Percentiles rank a stretch among this genome's conserved stretches.
Conservation (phyloP, 345 rosid genomes). For the Bruguiera sexangula region DNA sequence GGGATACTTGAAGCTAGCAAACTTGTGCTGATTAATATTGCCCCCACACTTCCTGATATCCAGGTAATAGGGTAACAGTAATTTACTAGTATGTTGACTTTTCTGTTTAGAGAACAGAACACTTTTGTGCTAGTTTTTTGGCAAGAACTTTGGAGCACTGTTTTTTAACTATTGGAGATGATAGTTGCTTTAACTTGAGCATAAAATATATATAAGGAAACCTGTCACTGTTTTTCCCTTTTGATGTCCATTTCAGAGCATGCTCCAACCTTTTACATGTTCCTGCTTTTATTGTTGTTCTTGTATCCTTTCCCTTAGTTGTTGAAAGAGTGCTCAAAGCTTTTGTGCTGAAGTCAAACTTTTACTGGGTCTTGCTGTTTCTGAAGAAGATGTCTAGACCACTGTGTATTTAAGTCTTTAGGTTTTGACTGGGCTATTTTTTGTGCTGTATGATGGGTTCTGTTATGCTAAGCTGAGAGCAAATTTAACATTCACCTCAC, state of each 20-base stretch:
- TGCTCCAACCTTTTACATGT: not conserved
- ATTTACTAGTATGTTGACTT: not conserved
- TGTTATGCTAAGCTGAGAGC: not conserved
- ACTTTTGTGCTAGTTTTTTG: not conserved
- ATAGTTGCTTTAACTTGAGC: not conserved
- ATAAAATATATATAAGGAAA: not conserved
- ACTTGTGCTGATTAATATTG: constrained; percentile 75
- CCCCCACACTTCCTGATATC: constrained; percentile 82
- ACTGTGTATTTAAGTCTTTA: not conserved
- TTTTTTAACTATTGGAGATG: not conserved
- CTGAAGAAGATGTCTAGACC: not conserved
- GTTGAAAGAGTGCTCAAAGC: not conserved
- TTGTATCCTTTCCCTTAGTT: not conserved
- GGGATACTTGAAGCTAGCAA: constrained; percentile 93
- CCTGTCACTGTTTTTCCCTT: not conserved
- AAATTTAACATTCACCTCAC: too few relatives aligned
- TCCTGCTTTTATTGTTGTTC: not conserved
- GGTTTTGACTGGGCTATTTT: not conserved
- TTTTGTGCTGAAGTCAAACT: too few relatives aligned
- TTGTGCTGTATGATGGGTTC: not conserved
- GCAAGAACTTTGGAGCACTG: not conserved
- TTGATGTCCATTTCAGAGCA: not conserved
- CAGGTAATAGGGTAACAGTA: constrained; percentile 48
- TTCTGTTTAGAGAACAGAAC: not conserved
- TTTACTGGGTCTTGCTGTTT: not conserved